Percentiles rank a stretch among this genome's conserved stretches.
Conservation (phyloP, 2,329 filamentous ascomycete genomes). For the Harringtonia aguacate region DNA sequence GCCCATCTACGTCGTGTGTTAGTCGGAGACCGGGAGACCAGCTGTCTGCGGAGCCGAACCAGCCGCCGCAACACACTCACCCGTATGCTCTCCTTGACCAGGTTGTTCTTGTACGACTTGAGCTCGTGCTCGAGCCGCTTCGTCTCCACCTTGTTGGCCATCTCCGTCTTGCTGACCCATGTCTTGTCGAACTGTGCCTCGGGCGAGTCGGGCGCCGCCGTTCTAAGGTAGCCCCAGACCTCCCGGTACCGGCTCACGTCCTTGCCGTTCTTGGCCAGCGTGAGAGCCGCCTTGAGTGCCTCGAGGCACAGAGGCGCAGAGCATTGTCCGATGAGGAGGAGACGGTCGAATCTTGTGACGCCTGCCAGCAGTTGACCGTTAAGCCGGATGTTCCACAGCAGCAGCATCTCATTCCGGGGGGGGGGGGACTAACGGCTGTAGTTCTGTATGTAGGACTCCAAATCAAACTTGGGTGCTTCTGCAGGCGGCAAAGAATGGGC, state of each 20-base stretch:
- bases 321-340: slow-evolving; percentile 69
- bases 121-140: slow-evolving; percentile 73
- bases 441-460: slow-evolving; percentile 83
- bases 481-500: not conserved
- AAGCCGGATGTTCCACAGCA: not conserved
- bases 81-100: slow-evolving; percentile 93
- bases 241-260: slow-evolving; percentile 64
- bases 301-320: slow-evolving; percentile 69
- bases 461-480: slow-evolving; percentile 81
- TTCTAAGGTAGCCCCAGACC: slow-evolving; percentile 53
- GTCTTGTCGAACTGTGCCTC: slow-evolving; percentile 55
- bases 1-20: slow-evolving; percentile 56
- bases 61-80: too few relatives aligned
- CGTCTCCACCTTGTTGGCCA: slow-evolving; percentile 58
- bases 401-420: not conserved
- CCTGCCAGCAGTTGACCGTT: slow-evolving; percentile 36
- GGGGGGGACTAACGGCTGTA: slow-evolving; percentile 55
- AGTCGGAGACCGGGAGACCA: not conserved
- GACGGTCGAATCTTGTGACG: slow-evolving; percentile 68
- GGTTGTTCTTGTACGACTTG: slow-evolving; percentile 89
- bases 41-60: too few relatives aligned
- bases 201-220: slow-evolving; percentile 54
- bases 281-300: slow-evolving; percentile 66
- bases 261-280: slow-evolving; percentile 63
- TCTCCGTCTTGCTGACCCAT: slow-evolving; percentile 66